Evolutionary conservation across 495 filamentous ascomycete genomes (phyloP).

Genomic region (Hyaloscypha finlandica): DNA sequence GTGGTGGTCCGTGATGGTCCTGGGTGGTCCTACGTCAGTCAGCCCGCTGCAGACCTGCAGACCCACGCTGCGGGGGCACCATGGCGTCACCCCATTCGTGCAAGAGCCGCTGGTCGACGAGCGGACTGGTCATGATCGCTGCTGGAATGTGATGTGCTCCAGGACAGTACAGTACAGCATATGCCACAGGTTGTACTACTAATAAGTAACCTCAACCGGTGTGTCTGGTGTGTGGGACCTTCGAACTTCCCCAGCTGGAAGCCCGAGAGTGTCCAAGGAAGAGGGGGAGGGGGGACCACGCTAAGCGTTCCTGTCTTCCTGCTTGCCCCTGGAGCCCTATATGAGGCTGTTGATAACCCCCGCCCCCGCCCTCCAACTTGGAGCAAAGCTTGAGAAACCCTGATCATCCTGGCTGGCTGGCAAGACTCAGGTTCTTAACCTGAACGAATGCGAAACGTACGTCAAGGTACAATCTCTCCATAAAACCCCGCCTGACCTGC

Average conservation of each 20-base stretch:
- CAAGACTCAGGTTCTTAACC: not conserved
- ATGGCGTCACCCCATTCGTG: not conserved
- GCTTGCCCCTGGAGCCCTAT: not conserved
- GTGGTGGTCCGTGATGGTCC: too few species aligned
- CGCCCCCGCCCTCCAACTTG: not conserved
- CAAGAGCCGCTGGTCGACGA: not conserved
- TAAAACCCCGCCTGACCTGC: not conserved
- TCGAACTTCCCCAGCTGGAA: not conserved
- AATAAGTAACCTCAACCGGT: too few species aligned
- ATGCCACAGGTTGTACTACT: too few species aligned
- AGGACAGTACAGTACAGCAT: too few species aligned
- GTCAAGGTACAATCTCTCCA: not conserved
- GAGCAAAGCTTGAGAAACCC: not conserved
- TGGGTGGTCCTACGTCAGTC: conserved; percentile 2
- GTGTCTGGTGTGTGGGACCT: not conserved
- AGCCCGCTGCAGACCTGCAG: not conserved
- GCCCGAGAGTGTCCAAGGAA: not conserved
- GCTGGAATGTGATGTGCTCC: not conserved
- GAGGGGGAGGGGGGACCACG: too few species aligned
- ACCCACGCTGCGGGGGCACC: not conserved
- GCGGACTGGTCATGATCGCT: not conserved
- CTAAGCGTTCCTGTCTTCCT: not conserved
- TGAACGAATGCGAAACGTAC: not conserved
- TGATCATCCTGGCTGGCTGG: not conserved
- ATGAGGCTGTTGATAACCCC: not conserved